Evolutionary conservation across 257 asterid species (phyloP), one percentile per base, ranked within the genome.

Genomic region (Mitragyna speciosa): DNA sequence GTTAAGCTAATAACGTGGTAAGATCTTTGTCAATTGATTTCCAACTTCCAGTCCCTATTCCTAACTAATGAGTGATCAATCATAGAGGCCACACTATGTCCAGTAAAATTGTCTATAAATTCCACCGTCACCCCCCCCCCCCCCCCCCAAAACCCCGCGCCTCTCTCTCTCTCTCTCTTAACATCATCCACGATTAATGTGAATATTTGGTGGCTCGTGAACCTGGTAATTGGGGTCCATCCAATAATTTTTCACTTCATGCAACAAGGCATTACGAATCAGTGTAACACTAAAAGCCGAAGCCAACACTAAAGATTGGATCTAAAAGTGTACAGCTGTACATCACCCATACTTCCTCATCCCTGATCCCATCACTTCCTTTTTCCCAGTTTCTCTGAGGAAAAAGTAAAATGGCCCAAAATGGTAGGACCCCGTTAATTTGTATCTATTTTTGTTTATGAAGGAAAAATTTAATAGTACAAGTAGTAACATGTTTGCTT

Each of bases 321-420:
- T 71, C 61, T 15, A 7, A 48, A 24, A 71, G 76, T 22, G 76
- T 48, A 61, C 33, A 28, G 49, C 33, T 36, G 12, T 11, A 6
- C 58, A 36, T 58, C n/a, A 3, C 59, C 70, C 39, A 71, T 15
- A 49, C 7, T 17, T 17, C 33, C 59, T 5, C 59, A 16, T 15
- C 22, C 20, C 22, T 5, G 24, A 11, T 54, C 67, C 30, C 79
- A 43, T 79, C 87, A 31, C 78, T 12, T 16, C 26, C 6, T 28
- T 26, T 17, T 76, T 45, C 41, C 80, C 78, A 79, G 39, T 74
- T 83, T 76, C 49, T 80, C 12, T 31, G 31, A 5, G 31, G 3
- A 56, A 30, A 8, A 5, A 26, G 65, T 45, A 30, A 81, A 59
- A 92, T 92, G 97, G 94, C 94, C 10, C 77, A 75, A 75, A 81